These are phyloP conservation scores for Rhizophagus clarus DNA, from an alignment of 192 early-diverging fungal species.

Conservation along the genomic window DNA sequence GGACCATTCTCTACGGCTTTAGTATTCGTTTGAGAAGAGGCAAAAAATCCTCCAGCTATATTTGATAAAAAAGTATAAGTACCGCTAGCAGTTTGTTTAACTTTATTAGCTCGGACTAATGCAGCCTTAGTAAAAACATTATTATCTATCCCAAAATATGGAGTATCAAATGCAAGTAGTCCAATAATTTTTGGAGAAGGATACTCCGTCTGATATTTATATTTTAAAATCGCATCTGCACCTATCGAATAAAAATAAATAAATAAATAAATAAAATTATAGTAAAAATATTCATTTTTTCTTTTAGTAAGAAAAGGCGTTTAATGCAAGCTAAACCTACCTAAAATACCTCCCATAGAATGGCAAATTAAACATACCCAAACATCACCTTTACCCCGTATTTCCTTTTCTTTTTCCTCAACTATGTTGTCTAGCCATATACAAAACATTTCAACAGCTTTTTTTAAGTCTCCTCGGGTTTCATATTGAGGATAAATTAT, in stretches of 20 bases:
- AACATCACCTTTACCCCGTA: conserved; percentile 29
- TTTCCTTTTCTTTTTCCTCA: not conserved
- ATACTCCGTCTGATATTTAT: not conserved
- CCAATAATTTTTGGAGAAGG: conserved; percentile 45
- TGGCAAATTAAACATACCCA: conserved; percentile 44
- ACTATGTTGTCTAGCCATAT: conserved; percentile 44
- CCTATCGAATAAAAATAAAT: conserved; percentile 34
- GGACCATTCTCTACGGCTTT: no score
- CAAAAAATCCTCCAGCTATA: not conserved
- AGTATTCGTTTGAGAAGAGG: no score
- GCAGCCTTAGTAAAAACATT: conserved; percentile 37
- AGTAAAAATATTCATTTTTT: not conserved
- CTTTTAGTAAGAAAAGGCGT: no score
- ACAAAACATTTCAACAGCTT: conserved; percentile 50
- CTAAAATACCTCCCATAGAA: conserved; percentile 65
- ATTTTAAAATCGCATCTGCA: conserved; percentile 51
- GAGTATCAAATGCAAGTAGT: conserved; percentile 58
- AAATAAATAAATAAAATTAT: not conserved
- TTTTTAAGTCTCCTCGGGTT: conserved; percentile 54
- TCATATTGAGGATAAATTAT: conserved; percentile 60
- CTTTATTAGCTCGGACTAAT: conserved; percentile 6
- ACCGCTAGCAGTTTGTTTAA: not conserved
- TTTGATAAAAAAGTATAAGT: not conserved
- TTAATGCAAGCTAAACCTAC: conserved; percentile 37
- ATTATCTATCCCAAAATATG: conserved; percentile 53